phyloP scores from a whole-genome alignment of 1,139 yeast genomes.

The Sugiyamaella pinicola region DNA sequence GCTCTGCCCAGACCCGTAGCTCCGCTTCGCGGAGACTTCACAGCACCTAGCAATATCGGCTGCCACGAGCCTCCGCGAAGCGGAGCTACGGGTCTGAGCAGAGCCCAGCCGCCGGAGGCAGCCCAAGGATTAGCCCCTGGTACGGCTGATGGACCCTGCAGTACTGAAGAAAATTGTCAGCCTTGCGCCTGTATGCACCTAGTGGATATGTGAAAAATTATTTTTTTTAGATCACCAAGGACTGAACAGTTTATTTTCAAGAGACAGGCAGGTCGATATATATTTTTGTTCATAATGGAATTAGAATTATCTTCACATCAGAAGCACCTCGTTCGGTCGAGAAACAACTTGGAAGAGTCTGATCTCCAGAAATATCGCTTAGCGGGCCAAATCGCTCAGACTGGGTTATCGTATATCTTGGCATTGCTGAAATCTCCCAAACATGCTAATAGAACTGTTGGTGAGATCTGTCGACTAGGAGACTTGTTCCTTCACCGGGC shows the following conservation, averaged over 20 bases:
- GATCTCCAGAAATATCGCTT: conserved; percentile 80
- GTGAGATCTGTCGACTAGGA: conserved; percentile 79
- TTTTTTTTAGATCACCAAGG: conserved; percentile 2
- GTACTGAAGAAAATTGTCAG: conserved; percentile 1
- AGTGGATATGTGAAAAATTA: not conserved
- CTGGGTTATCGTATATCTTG: conserved; percentile 69
- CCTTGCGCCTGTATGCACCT: conserved; percentile 6
- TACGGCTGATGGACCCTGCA: conserved; percentile 17
- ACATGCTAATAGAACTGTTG: conserved; percentile 49
- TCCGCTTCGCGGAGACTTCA: too few relatives aligned
- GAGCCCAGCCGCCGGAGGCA: too few relatives aligned
- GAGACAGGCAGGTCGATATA: not conserved
- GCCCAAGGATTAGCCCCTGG: too few relatives aligned
- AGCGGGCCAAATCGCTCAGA: conserved; percentile 92
- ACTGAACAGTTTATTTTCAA: not conserved
- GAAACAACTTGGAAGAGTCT: conserved; percentile 62
- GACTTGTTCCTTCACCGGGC: conserved; percentile 62
- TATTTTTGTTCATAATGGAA: conserved; percentile 26
- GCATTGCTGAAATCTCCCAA: conserved; percentile 61
- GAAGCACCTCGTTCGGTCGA: conserved; percentile 70
- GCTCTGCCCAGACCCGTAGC: too few relatives aligned
- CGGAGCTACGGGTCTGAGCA: too few relatives aligned
- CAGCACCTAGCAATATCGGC: too few relatives aligned
- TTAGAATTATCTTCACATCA: conserved; percentile 44
- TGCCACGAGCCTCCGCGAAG: too few relatives aligned